phyloP scores from a whole-genome alignment of 2,329 filamentous ascomycete species.

The Nemania sp. region DNA sequence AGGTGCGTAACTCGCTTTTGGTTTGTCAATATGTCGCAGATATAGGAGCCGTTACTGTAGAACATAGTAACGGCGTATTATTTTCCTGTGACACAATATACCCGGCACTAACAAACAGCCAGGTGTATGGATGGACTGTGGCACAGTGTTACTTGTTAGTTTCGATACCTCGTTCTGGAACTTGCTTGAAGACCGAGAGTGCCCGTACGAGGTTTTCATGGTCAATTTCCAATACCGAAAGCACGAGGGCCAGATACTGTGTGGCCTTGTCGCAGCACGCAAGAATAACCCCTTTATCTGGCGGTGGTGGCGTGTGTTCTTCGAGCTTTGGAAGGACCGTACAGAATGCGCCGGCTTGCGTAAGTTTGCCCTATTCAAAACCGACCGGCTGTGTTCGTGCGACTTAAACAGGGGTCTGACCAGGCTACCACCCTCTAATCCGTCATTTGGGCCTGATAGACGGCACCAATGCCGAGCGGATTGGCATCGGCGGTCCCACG shows the following conservation, averaged over 20 bases:
- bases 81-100: too few species aligned
- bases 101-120: neutral
- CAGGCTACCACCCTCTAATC: neutral
- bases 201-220: constrained; percentile 5
- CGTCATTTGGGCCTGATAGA: neutral
- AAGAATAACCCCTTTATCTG: constrained; percentile 5
- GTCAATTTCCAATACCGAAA: constrained; percentile 7
- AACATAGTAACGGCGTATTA: too few species aligned
- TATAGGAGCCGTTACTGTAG: too few species aligned
- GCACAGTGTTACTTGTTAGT: neutral
- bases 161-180: constrained; percentile 15
- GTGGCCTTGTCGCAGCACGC: constrained; percentile 4
- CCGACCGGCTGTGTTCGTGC: too few species aligned
- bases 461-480: neutral
- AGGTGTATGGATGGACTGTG: constrained; percentile 12
- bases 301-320: neutral
- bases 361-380: too few species aligned
- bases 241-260: neutral
- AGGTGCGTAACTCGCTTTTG: neutral
- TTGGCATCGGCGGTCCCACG: neutral
- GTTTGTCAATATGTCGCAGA: too few species aligned
- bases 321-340: constrained; percentile 7
- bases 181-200: constrained; percentile 1
- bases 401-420: too few species aligned
- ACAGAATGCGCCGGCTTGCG: neutral